A percentile compares a stretch with the other conserved stretches of the same genome.
Conservation (phyloP, 2,329 filamentous ascomycete species). For the Exophiala xenobiotica region DNA sequence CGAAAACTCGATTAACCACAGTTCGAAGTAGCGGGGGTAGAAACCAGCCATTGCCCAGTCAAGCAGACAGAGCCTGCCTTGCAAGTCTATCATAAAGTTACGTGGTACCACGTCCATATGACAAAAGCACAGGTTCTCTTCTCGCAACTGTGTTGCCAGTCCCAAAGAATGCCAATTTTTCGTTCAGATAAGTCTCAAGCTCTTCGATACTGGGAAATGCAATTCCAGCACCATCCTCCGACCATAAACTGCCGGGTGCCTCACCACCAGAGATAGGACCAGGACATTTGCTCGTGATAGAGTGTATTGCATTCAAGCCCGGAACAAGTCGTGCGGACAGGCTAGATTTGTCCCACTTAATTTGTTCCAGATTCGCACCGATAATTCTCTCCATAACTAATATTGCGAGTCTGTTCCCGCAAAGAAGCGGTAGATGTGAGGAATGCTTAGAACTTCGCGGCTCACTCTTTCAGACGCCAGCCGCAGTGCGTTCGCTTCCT, state of each 20-base stretch:
- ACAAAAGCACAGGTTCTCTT: constrained; percentile 6
- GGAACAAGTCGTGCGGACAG: not conserved
- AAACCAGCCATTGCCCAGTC: constrained; percentile 32
- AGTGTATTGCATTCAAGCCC: constrained; percentile 2
- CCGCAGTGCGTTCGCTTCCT: constrained; percentile 13
- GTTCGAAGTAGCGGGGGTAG: constrained; percentile 31
- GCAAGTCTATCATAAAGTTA: constrained; percentile 27
- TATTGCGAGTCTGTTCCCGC: not conserved
- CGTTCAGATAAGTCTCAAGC: constrained; percentile 2
- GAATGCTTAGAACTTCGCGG: constrained; percentile 4
- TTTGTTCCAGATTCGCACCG: not conserved
- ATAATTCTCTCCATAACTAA: constrained; percentile 10
- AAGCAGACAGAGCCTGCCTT: constrained; percentile 30
- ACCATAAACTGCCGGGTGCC: constrained; percentile 2
- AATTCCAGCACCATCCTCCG: not conserved
- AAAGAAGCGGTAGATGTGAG: constrained; percentile 6
- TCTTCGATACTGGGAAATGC: constrained; percentile 1
- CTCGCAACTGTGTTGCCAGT: not conserved
- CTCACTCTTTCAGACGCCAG: constrained; percentile 6
- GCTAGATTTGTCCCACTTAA: not conserved
- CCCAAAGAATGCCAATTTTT: not conserved
- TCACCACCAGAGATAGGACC: not conserved
- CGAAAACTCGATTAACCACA: constrained; percentile 5
- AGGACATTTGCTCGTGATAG: not conserved
- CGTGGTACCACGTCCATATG: constrained; percentile 26